These are phyloP conservation scores for Colletotrichum paranaense DNA, from an alignment of 2,329 filamentous ascomycete species.

Conservation along the genomic window DNA sequence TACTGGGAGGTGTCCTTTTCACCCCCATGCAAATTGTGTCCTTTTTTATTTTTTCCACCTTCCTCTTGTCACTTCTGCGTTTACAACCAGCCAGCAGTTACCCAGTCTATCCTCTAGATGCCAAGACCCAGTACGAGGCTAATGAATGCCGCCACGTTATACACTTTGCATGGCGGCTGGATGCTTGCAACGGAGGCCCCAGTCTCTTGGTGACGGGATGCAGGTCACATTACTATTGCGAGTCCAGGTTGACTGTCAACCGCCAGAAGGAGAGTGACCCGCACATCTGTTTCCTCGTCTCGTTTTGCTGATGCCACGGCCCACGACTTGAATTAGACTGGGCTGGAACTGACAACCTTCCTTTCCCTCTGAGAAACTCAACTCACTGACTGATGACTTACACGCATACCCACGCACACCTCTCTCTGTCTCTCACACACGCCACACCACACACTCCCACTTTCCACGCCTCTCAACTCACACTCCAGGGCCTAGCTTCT, in stretches of 20 bases:
- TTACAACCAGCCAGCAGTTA: background rate
- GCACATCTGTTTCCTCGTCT: slow-evolving; percentile 34
- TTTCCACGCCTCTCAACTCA: slow-evolving; percentile 20
- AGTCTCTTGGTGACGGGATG: slow-evolving; percentile 17
- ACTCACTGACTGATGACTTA: slow-evolving; percentile 24
- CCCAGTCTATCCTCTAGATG: slow-evolving; percentile 4
- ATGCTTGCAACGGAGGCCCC: slow-evolving; percentile 12
- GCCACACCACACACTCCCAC: slow-evolving; percentile 31
- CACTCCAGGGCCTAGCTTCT: background rate
- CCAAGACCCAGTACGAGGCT: slow-evolving; percentile 12
- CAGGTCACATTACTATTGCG: slow-evolving; percentile 28
- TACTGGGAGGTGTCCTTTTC: slow-evolving; percentile 3
- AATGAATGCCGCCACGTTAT: slow-evolving; percentile 24
- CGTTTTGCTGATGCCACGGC: slow-evolving; percentile 30
- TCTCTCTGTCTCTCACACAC: slow-evolving; percentile 37
- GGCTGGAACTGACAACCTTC: slow-evolving; percentile 31
- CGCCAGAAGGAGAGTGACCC: slow-evolving; percentile 2
- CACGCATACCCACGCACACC: slow-evolving; percentile 36
- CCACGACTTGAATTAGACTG: slow-evolving; percentile 19
- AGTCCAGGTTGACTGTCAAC: slow-evolving; percentile 22
- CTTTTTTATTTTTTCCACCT: background rate
- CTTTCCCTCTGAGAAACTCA: slow-evolving; percentile 6
- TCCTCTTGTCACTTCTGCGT: background rate
- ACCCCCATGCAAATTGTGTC: slow-evolving; percentile 24
- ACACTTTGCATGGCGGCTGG: slow-evolving; percentile 22